Base-by-base conservation (phyloP, 495 filamentous ascomycete species). In the Lasiosphaeriaceae sp. region DNA sequence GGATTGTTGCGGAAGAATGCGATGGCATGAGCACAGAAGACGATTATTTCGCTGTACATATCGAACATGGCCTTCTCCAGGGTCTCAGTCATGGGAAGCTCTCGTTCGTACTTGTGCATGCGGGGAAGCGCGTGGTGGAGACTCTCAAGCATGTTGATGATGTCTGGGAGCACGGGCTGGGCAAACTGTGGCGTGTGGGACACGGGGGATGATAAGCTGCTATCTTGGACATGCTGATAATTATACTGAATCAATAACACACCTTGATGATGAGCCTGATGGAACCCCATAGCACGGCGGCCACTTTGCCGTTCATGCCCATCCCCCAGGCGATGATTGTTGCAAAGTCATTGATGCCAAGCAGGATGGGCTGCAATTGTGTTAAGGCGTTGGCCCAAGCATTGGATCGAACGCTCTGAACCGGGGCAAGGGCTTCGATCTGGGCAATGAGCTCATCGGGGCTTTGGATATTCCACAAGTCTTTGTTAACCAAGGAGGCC, bases 261-360 rank as follows among this genome's bases (percentile, higher is more conserved):
- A 41, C 37, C 24, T 50, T 29, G 48, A 29, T 24, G 3, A n/a
- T 6, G 7, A 50, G 9, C 19, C 48, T 3, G 24, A 50, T 14
- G n/a, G 24, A 50, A 12, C 2, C 24, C 48, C 48, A 50, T n/a
- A 50, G 48, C 2, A 50, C 26, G 24, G 48, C 23, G 3, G 48
- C 48, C 12, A 50, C 24, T 29, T 35, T 50, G 23, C 2, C 23
- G 48, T 50, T 50, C 48, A 35, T 50, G 48, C 48, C 48, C 24
- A 50, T 50, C n/a, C 26, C 26, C 48, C 48, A 50, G 16, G 26
- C 26, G 16, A 34, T 35, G 1, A 50, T n/a, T 3, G 48, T 34
- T 22, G 26, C 48, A 17, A 34, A 50, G 48, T 50, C 48, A 34
- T 34, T 35, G 48, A 50, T 16, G 48, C 48, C 48, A 1, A 17